phyloP scores from a whole-genome alignment of 1,139 yeast species.

The Geotrichum australiense region DNA sequence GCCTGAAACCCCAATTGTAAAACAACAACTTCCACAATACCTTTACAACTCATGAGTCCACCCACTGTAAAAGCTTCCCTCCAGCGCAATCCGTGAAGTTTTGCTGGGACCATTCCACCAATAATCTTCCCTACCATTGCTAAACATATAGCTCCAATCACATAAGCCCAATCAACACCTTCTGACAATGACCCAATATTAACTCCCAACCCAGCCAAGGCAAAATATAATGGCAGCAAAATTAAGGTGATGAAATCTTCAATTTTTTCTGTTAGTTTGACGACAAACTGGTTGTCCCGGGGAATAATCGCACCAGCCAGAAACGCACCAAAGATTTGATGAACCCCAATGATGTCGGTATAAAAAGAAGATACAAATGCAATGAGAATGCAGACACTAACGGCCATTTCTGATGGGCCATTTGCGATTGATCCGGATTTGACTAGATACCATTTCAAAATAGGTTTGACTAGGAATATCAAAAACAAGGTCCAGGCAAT shows the following conservation, averaged over 20 bases:
- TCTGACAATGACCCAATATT: slow-evolving; percentile 54
- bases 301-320: slow-evolving; percentile 73
- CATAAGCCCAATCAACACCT: slow-evolving; percentile 73
- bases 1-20: slow-evolving; percentile 67
- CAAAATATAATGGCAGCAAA: slow-evolving; percentile 70
- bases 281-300: slow-evolving; percentile 64
- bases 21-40: slow-evolving; percentile 65
- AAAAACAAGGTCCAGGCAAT: slow-evolving; percentile 61
- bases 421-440: slow-evolving; percentile 46
- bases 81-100: slow-evolving; percentile 54
- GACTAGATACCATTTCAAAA: slow-evolving; percentile 41
- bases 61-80: slow-evolving; percentile 72
- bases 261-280: slow-evolving; percentile 60
- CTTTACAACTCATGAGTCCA: slow-evolving; percentile 81
- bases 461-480: slow-evolving; percentile 48
- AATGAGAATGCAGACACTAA: slow-evolving; percentile 47
- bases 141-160: slow-evolving; percentile 54
- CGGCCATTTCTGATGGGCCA: slow-evolving; percentile 61
- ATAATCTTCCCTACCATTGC: slow-evolving; percentile 60
- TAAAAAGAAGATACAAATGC: slow-evolving; percentile 65
- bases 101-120: slow-evolving; percentile 63
- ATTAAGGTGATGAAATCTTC: slow-evolving; percentile 69
- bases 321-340: slow-evolving; percentile 77
- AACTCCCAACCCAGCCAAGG: slow-evolving; percentile 66
- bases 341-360: slow-evolving; percentile 76